A percentile compares a stretch with the other conserved stretches of the same genome.
These are phyloP conservation scores for Haplosporangium gracile DNA, from an alignment of 192 early-diverging fungal species.

Conservation along the genomic window DNA sequence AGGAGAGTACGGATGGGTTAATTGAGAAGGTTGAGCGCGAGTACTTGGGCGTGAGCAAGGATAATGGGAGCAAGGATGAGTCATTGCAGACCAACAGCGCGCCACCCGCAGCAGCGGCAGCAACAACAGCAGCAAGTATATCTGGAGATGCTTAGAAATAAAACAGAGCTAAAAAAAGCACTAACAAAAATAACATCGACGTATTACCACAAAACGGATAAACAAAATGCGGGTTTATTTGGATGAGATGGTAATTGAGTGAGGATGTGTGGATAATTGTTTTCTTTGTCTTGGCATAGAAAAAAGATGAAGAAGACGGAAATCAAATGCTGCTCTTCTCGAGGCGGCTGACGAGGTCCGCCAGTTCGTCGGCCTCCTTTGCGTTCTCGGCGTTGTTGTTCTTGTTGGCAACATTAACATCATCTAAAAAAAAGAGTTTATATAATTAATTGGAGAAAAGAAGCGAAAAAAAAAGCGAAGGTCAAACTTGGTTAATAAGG, in stretches of 20 bases:
- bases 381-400: background rate
- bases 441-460: background rate
- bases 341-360: slow-evolving; percentile 13
- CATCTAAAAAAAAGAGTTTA: background rate
- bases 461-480: background rate
- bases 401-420: background rate
- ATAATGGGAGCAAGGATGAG: background rate
- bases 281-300: background rate
- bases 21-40: slow-evolving; percentile 34
- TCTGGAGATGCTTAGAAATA: background rate
- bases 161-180: background rate
- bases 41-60: background rate
- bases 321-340: slow-evolving; percentile 19
- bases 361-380: slow-evolving; percentile 7
- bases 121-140: too few relatives aligned
- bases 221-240: background rate
- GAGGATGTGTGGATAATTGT: background rate
- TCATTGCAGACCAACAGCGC: background rate
- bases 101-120: background rate
- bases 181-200: background rate
- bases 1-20: slow-evolving; percentile 24
- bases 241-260: background rate
- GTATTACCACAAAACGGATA: background rate
- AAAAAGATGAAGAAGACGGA: background rate
- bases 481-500: background rate